Percentiles rank a stretch among this genome's conserved stretches.
Conservation (phyloP, 2,329 filamentous ascomycete genomes). For the Albifimbria verrucaria region DNA sequence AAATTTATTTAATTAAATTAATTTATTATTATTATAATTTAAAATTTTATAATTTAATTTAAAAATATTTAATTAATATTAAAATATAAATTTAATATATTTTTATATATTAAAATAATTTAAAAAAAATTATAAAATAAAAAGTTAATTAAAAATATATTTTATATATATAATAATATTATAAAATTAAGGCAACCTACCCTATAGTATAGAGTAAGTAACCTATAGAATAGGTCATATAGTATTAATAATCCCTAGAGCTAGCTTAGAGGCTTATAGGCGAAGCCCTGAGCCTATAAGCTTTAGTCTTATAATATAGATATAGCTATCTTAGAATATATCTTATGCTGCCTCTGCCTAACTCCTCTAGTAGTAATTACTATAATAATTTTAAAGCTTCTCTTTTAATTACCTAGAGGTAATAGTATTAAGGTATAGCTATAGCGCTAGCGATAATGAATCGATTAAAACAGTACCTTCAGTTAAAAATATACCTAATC, state of each 20-base stretch:
- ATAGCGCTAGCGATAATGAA: too few relatives aligned
- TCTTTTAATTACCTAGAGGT: too few relatives aligned
- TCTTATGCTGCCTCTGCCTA: not conserved
- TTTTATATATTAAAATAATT: not conserved
- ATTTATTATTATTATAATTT: not conserved
- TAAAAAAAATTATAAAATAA: not conserved
- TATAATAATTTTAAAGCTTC: not conserved
- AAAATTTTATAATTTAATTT: not conserved
- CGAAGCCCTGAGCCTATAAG: too few relatives aligned
- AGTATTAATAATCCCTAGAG: too few relatives aligned
- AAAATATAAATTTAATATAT: not conserved
- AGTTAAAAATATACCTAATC: not conserved
- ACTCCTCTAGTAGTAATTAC: not conserved
- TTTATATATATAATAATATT: constrained; percentile 1
- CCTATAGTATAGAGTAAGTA: too few relatives aligned
- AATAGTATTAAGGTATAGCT: not conserved
- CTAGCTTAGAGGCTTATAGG: too few relatives aligned
- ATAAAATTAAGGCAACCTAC: not conserved
- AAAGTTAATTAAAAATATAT: not conserved
- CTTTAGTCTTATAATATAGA: not conserved
- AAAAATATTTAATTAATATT: constrained; percentile 1
- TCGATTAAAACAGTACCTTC: not conserved
- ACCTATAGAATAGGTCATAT: too few relatives aligned
- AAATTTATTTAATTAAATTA: not conserved
- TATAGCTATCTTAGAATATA: too few relatives aligned